Conservation (phyloP, 2,329 filamentous ascomycete species). For the Verticillium longisporum region DNA sequence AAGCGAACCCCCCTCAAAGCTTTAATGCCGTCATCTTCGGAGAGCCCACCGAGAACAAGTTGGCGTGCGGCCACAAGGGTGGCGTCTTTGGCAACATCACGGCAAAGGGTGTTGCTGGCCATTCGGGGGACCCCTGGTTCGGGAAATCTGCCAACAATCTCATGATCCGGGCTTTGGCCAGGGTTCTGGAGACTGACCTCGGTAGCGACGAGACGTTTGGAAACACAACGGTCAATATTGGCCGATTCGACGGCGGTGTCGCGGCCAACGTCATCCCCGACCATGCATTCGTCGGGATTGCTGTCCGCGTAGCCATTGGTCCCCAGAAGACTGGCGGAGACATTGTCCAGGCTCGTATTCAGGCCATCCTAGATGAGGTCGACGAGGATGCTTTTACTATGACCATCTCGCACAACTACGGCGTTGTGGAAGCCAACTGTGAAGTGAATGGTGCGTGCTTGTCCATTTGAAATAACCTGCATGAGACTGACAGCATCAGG, state of each 20-base stretch:
- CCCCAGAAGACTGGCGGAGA: constrained; percentile 53
- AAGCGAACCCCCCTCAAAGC: constrained; percentile 23
- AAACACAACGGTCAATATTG: constrained; percentile 84
- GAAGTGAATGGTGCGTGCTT: constrained; percentile 62
- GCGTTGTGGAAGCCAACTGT: constrained; percentile 69
- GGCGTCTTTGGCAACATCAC: constrained; percentile 60
- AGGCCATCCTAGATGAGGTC: constrained; percentile 43
- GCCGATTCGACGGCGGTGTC: constrained; percentile 70
- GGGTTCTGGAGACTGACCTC: constrained; percentile 61
- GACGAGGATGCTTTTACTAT: constrained; percentile 56
- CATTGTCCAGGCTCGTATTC: constrained; percentile 47
- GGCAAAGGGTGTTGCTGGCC: constrained; percentile 69
- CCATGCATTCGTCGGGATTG: constrained; percentile 58
- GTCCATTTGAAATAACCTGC: neutral
- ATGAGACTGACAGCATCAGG: constrained; percentile 29
- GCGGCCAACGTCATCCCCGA: constrained; percentile 85
- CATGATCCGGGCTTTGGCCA: constrained; percentile 65
- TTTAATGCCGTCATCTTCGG: constrained; percentile 77
- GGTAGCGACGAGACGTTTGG: constrained; percentile 74
- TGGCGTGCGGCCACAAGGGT: constrained; percentile 90
- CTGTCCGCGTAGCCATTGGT: constrained; percentile 71
- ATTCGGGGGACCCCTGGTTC: constrained; percentile 89
- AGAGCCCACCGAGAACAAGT: constrained; percentile 83
- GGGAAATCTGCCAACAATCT: constrained; percentile 80
- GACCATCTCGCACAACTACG: constrained; percentile 61